phyloP scores from a whole-genome alignment of 257 asterid genomes.

The Cinchona pubescens region DNA sequence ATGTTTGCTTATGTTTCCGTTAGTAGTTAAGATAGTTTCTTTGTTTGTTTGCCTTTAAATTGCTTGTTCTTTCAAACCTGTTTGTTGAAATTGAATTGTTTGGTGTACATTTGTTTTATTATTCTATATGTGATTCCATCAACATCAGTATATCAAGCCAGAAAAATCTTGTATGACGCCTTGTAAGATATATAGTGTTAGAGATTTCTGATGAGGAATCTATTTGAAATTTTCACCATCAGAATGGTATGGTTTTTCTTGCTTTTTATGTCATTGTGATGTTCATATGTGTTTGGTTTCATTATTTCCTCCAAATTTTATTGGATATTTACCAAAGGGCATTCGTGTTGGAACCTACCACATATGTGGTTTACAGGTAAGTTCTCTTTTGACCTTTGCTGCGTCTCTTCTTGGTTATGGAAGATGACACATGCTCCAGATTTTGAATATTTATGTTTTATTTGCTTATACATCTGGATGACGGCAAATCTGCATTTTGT shows the following conservation, averaged over 20 bases:
- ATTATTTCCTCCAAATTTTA: background rate
- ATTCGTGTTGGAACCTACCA: background rate
- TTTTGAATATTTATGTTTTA: too few relatives aligned
- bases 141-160: background rate
- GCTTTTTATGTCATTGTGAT: too few relatives aligned
- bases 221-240: background rate
- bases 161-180: background rate
- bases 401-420: background rate
- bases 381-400: background rate
- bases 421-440: background rate
- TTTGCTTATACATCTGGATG: background rate
- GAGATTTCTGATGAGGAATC: background rate
- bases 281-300: background rate
- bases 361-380: background rate
- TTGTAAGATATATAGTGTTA: background rate
- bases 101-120: background rate
- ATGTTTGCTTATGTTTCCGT: background rate
- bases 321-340: background rate
- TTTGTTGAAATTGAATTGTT: background rate
- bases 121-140: background rate
- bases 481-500: background rate
- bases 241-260: background rate
- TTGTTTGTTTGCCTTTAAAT: background rate
- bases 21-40: background rate
- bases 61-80: background rate